Conservation (phyloP, 306 rosid species). For the Styphnolobium japonicum region DNA sequence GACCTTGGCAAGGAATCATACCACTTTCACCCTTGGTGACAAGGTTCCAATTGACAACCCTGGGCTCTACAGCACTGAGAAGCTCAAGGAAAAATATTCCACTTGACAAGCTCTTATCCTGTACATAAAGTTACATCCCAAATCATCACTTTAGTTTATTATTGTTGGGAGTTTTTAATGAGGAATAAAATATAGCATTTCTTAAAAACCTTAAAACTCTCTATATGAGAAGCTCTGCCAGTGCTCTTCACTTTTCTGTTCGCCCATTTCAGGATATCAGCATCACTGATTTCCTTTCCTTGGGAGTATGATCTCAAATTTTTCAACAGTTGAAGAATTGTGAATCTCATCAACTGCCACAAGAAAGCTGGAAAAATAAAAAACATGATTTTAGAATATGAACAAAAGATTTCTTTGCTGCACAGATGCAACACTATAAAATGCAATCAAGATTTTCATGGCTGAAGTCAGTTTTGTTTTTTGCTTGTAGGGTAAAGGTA, state of each 20-base stretch:
- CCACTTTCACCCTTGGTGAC: slow-evolving; percentile 93
- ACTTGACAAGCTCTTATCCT: slow-evolving; percentile 86
- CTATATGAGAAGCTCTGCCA: slow-evolving; percentile 72
- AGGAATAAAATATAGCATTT: neutral
- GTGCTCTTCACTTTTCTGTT: slow-evolving; percentile 77
- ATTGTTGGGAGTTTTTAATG: neutral
- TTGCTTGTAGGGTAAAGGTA: no score
- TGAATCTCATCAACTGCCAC: slow-evolving; percentile 95
- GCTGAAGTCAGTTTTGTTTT: neutral
- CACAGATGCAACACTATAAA: neutral
- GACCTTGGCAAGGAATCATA: slow-evolving; percentile 33
- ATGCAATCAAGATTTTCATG: neutral
- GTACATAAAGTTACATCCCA: slow-evolving; percentile 17
- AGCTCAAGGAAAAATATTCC: slow-evolving; percentile 93
- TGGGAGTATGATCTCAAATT: slow-evolving; percentile 83
- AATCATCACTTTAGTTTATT: neutral
- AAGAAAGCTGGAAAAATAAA: slow-evolving; percentile 79
- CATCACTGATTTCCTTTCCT: slow-evolving; percentile 84
- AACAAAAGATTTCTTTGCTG: neutral
- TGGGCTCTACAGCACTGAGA: slow-evolving; percentile 94
- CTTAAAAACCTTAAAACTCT: slow-evolving; percentile 78
- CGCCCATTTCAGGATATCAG: slow-evolving; percentile 86
- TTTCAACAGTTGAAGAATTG: slow-evolving; percentile 83
- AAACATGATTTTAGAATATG: slow-evolving; percentile 13
- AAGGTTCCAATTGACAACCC: slow-evolving; percentile 98